Evolutionary conservation across 805 yeast species (phyloP).

Genomic region (Hermanozyma aechmeae): DNA sequence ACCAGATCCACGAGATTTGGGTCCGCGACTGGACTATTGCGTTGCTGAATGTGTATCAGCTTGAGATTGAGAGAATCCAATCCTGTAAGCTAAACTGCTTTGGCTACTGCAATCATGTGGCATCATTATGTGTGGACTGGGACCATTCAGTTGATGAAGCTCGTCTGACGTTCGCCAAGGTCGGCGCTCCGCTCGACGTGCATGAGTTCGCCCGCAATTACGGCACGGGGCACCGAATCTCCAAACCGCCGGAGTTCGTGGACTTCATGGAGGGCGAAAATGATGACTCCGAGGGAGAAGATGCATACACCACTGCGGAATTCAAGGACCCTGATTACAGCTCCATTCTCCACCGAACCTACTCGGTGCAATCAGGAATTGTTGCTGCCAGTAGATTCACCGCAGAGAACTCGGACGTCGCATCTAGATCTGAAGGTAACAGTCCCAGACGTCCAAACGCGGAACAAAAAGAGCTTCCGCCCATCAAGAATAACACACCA

Average conservation of each 20-base stretch:
- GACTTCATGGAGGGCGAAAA: constrained; percentile 40
- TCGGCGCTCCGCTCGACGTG: constrained; percentile 55
- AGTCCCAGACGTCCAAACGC: too few relatives aligned
- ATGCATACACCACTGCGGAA: constrained; percentile 15
- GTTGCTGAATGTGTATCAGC: constrained; percentile 51
- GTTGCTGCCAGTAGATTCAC: too few relatives aligned
- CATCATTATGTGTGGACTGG: constrained; percentile 68
- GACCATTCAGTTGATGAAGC: constrained; percentile 71
- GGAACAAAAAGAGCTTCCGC: too few relatives aligned
- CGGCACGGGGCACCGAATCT: constrained; percentile 59
- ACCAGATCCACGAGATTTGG: constrained; percentile 55
- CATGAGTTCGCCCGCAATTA: constrained; percentile 40
- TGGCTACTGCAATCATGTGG: constrained; percentile 67
- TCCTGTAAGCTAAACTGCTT: constrained; percentile 63
- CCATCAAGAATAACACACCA: too few relatives aligned
- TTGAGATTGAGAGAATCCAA: constrained; percentile 68
- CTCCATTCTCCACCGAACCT: constrained; percentile 10
- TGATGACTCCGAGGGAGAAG: constrained; percentile 11
- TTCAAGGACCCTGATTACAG: constrained; percentile 25
- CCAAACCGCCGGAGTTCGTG: constrained; percentile 51
- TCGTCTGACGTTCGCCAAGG: constrained; percentile 56
- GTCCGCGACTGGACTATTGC: constrained; percentile 62
- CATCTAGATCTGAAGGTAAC: too few relatives aligned
- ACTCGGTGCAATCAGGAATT: constrained; percentile 3
- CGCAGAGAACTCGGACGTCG: too few relatives aligned